Percentiles rank a stretch among this genome's conserved stretches.
phyloP scores from a whole-genome alignment of 2,329 filamentous ascomycete species.

The Sporothrix pseudoabietina region DNA sequence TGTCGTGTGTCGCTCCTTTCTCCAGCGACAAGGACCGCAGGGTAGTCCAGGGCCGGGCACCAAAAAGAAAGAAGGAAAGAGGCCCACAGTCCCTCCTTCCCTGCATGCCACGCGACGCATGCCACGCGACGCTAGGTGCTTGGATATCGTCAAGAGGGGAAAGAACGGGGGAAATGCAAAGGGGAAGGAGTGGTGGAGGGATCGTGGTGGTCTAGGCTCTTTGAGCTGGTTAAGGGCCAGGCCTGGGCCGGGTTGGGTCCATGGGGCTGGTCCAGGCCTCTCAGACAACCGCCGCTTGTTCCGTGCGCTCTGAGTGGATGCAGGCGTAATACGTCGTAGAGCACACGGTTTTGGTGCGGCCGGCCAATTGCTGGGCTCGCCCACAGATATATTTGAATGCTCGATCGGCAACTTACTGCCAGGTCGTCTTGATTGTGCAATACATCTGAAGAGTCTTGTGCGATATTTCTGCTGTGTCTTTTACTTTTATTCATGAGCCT shows the following conservation, averaged over 20 bases:
- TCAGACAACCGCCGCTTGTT: conserved; percentile 12
- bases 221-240: background rate
- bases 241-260: background rate
- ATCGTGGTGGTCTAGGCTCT: conserved; percentile 3
- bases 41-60: background rate
- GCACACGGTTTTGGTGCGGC: background rate
- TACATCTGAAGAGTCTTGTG: background rate
- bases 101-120: conserved; percentile 8
- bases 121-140: conserved; percentile 9
- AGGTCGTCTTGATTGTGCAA: background rate
- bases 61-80: background rate
- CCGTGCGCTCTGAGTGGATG: conserved; percentile 23
- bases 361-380: background rate
- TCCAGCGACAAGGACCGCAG: background rate
- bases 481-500: background rate
- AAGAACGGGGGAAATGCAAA: background rate
- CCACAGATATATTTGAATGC: background rate
- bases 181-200: background rate
- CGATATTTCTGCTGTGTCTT: background rate
- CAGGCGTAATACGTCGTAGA: no score
- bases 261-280: conserved; percentile 17
- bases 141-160: background rate
- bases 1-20: background rate
- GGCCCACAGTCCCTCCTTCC: conserved; percentile 1
- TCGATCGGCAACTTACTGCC: conserved; percentile 2